Conservation (phyloP, 2,329 filamentous ascomycete genomes). For the Capronia epimyces region DNA sequence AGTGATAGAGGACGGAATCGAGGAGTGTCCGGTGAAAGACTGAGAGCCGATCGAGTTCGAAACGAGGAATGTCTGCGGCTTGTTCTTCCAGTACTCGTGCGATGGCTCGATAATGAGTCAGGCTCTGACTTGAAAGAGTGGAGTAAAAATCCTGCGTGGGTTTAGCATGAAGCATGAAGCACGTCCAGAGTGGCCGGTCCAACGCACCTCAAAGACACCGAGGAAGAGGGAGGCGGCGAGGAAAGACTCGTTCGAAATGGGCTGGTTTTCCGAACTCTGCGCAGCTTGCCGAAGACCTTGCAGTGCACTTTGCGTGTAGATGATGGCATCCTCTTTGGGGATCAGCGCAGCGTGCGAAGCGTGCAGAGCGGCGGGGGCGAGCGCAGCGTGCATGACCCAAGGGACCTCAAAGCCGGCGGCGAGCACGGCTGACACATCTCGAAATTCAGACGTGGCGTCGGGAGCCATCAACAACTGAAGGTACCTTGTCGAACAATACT, state of each 20-base stretch:
- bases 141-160: conserved; percentile 20
- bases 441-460: conserved; percentile 16
- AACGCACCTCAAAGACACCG: conserved; percentile 16
- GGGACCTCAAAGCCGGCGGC: conserved; percentile 17
- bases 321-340: conserved; percentile 20
- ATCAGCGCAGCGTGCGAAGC: conserved; percentile 20
- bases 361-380: conserved; percentile 22
- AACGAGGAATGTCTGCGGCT: conserved; percentile 5
- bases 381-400: conserved; percentile 21
- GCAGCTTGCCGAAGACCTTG: conserved; percentile 17
- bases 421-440: conserved; percentile 15
- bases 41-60: conserved; percentile 14
- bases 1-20: conserved; percentile 21
- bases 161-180: conserved; percentile 5
- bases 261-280: background rate
- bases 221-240: conserved; percentile 23
- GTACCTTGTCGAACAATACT: conserved; percentile 18
- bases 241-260: conserved; percentile 11
- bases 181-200: background rate
- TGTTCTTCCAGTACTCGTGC: conserved; percentile 16
- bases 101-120: conserved; percentile 21
- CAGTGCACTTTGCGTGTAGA: conserved; percentile 21
- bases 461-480: conserved; percentile 15
- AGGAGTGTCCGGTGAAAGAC: conserved; percentile 19
- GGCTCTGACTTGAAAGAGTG: conserved; percentile 10